These are phyloP conservation scores for Zygosaccharomyces gambellarensis DNA, from an alignment of 805 yeast genomes.

Conservation along the genomic window DNA sequence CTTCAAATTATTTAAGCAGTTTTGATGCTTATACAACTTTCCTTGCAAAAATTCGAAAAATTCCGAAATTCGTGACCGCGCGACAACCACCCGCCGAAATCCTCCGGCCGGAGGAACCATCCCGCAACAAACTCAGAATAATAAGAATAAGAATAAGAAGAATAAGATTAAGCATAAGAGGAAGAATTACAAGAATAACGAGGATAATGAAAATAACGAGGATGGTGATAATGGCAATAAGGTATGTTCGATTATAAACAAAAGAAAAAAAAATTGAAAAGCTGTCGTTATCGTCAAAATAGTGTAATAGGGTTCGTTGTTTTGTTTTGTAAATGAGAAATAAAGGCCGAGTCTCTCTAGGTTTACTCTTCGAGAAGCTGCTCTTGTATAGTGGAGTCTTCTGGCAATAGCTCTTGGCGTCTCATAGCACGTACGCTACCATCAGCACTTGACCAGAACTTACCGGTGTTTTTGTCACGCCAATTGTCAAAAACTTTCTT, in stretches of 20 bases:
- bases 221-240: too few relatives aligned
- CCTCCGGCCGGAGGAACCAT: background rate
- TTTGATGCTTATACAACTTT: background rate
- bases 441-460: constrained; percentile 34
- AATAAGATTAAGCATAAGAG: too few relatives aligned
- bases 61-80: background rate
- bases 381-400: constrained; percentile 11
- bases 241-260: background rate
- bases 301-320: too few relatives aligned
- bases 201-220: too few relatives aligned
- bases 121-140: background rate
- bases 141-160: background rate
- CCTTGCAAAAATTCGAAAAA: background rate
- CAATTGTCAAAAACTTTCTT: constrained; percentile 23
- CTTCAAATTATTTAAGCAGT: background rate
- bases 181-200: too few relatives aligned
- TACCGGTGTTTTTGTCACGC: constrained; percentile 28
- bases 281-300: too few relatives aligned
- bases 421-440: constrained; percentile 13
- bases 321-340: too few relatives aligned
- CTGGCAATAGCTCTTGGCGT: constrained; percentile 8
- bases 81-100: background rate
- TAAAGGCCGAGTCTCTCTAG: too few relatives aligned
- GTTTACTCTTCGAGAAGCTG: constrained; percentile 13
- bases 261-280: background rate